phyloP scores from a whole-genome alignment of 495 filamentous ascomycete genomes.

The Penicillium steckii region DNA sequence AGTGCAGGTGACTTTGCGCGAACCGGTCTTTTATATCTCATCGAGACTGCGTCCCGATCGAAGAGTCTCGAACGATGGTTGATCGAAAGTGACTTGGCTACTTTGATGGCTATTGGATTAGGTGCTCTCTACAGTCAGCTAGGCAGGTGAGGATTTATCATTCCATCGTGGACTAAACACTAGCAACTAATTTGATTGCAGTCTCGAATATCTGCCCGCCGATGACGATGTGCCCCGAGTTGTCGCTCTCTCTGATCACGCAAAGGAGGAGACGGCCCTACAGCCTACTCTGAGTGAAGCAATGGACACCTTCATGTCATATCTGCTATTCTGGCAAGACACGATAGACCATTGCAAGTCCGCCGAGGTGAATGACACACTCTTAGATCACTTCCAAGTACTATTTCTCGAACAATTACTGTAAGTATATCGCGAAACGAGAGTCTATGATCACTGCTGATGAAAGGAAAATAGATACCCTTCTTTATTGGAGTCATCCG shows the following conservation, averaged over 20 bases:
- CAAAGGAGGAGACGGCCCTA: slow-evolving; percentile 35
- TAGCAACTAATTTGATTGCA: slow-evolving; percentile 17
- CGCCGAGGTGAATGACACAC: slow-evolving; percentile 81
- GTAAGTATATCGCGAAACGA: slow-evolving; percentile 46
- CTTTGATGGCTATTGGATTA: slow-evolving; percentile 92
- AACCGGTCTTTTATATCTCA: slow-evolving; percentile 91
- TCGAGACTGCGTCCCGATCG: slow-evolving; percentile 85
- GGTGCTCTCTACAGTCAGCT: slow-evolving; percentile 96
- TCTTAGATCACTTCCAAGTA: slow-evolving; percentile 96
- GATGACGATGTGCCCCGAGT: slow-evolving; percentile 75
- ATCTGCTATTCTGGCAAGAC: slow-evolving; percentile 97
- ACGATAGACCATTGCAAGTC: slow-evolving; percentile 94
- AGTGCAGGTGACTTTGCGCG: slow-evolving; percentile 95
- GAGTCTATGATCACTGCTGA: background rate
- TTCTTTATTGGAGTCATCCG: slow-evolving; percentile 91
- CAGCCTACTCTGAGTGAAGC: slow-evolving; percentile 65
- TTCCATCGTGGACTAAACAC: too few species aligned
- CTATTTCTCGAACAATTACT: slow-evolving; percentile 93
- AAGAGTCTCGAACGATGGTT: slow-evolving; percentile 88
- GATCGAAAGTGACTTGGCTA: slow-evolving; percentile 93
- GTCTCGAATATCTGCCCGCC: slow-evolving; percentile 34
- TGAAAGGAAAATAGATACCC: slow-evolving; percentile 66
- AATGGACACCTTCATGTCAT: slow-evolving; percentile 90
- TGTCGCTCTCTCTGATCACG: slow-evolving; percentile 81
- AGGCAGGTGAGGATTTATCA: slow-evolving; percentile 74